Evolutionary conservation across 345 rosid genomes (phyloP), one percentile per base, ranked within the genome.

Genomic region (Nasturtium officinale): DNA sequence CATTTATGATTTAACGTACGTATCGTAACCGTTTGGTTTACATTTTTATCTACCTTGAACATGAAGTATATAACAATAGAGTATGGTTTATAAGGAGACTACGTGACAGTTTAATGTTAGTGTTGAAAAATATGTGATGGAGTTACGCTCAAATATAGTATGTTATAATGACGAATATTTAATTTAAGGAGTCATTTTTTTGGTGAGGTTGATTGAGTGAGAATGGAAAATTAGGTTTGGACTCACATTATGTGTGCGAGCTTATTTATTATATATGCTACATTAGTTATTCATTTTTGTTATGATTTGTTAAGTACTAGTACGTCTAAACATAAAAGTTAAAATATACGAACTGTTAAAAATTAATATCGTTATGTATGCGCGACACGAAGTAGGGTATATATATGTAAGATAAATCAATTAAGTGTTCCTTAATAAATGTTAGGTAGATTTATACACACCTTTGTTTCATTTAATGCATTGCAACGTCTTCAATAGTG

Each of bases 1-100:
- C 38, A 64, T 64, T 73, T 73, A 73, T 73, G 71, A 25, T 64
- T 18, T 4, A 72, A 52, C 17, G 51, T 61, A 61, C 33, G 23
- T 61, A 51, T 18, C 43, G 12, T 28, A 35, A 51, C 63, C 47
- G 56, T 53, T 15, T 20, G 2, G 28, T 53, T 53, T 63, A 33
- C 13, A 29, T 32, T 30, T 28, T 18, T 43, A 61, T 40, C 54
- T 38, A 61, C 17, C 9, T 26, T 72, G 35, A 72, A 29, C 54
- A 28, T 18, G 60, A 71, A n/a, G n/a, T 61, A 42, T 26, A 23
- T 33, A 70, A 70, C 66, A 58, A 58, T n/a, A 50, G 32, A 50
- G 32, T 29, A 61, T 35, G 28, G 58, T 17, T 56, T 47, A 16
- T 11, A 46, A 21, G 10, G 40, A 69, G 57, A 20, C 43, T 20